phyloP scores from a whole-genome alignment of 768 basidiomycete genomes.

The Serendipita sp. region DNA sequence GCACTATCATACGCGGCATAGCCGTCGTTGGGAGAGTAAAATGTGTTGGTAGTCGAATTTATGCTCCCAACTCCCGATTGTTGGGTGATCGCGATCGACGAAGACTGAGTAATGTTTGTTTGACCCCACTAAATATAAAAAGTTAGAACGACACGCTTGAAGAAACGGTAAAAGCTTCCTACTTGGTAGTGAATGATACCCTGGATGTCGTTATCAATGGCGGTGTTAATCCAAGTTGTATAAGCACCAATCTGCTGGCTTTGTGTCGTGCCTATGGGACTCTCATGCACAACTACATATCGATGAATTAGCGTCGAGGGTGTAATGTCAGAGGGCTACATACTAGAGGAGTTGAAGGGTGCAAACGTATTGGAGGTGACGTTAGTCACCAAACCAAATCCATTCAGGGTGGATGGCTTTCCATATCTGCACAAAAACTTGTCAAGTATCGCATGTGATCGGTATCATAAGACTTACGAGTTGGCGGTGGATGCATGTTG shows the following conservation, averaged over 20 bases:
- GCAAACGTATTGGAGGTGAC: constrained; percentile 36
- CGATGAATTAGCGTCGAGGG: constrained; percentile 12
- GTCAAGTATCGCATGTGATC: not conserved
- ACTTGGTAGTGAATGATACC: constrained; percentile 16
- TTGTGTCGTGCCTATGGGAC: constrained; percentile 35
- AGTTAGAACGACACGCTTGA: not conserved
- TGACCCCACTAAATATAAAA: constrained; percentile 14
- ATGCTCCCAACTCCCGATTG: constrained; percentile 9
- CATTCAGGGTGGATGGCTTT: constrained; percentile 39
- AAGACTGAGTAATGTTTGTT: not conserved
- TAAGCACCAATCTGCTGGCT: constrained; percentile 39
- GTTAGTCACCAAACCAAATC: constrained; percentile 49
- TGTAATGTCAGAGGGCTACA: not conserved
- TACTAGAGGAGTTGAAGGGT: constrained; percentile 39
- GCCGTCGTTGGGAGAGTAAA: constrained; percentile 50
- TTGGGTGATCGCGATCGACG: not conserved
- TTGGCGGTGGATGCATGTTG: constrained; percentile 29
- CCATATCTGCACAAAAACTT: constrained; percentile 24
- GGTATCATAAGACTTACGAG: constrained; percentile 23
- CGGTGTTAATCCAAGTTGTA: constrained; percentile 33
- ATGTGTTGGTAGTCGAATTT: constrained; percentile 24
- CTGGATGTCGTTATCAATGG: constrained; percentile 15
- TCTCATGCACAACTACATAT: not conserved
- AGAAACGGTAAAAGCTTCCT: not conserved
- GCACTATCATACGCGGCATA: constrained; percentile 20